Base-by-base conservation (phyloP, 2,329 filamentous ascomycete genomes). In the Pyrenophora seminiperda region DNA sequence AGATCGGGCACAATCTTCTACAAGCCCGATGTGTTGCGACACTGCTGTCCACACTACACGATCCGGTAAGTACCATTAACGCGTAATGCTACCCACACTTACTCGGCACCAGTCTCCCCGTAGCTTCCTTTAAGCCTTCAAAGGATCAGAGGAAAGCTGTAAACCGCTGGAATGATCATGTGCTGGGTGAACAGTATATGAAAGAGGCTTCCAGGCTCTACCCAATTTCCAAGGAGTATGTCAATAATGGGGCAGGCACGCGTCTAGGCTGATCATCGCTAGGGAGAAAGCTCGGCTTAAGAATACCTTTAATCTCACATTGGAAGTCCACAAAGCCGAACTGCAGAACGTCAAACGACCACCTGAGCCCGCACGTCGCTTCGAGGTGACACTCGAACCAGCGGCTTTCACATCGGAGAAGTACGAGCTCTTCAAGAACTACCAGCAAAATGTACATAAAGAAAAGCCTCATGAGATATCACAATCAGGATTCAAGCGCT, bases 1-100 rank as follows among this genome's bases (percentile, higher is more conserved):
- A 71, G 79, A 59, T 81, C 79, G 31, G 80, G 80, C 13, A 83
- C 76, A 20, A 77, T 91, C 7, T 77, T 94, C 40, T 94, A 94
- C 73, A 85, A 90, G 53, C 89, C 90, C 11, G 88, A 94, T 71
- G 86, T 90, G 63, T 81, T 82, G 50, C 80, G 85, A 48, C 89
- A 91, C 54, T 99, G 94, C 67, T 99, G 94, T 72, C 91, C 92
- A 36, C 91, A 97, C 67, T 97, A 93, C 71, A 91, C 89, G 1
- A 86, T 94, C 45, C 84, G 76, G 77, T 78, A 61, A 43, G 67
- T 30, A 41, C 31, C 20, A 9, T 37, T 14, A 18, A 18, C 27
- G n/a, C 17, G 17, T 7, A 18, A 15, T 22, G 3, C 24, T 37
- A n/a, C 13, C 22, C 22, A 31, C 31, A 47, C 50, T 67, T 37